phyloP scores from a whole-genome alignment of 176 grass and related monocot species.

The Poa annua region DNA sequence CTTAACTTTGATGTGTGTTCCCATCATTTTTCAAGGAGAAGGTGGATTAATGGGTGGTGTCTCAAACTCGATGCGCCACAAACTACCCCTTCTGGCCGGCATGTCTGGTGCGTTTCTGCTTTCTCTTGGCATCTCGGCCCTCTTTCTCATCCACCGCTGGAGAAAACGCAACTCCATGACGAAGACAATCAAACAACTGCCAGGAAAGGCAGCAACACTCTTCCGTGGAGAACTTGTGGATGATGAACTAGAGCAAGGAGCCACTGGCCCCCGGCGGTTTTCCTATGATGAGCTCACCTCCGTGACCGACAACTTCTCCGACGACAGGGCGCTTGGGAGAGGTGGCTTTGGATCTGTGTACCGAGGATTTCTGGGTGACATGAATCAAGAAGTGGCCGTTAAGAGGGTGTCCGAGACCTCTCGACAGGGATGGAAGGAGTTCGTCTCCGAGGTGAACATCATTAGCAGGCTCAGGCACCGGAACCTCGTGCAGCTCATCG shows the following conservation, averaged over 20 bases:
- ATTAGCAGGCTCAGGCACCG: conserved; percentile 49
- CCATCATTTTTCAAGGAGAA: no score
- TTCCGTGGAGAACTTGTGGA: not conserved
- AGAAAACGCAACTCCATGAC: not conserved
- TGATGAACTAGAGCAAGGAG: fast-evolving
- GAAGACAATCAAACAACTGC: not conserved
- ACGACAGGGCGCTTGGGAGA: not conserved
- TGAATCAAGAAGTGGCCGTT: not conserved
- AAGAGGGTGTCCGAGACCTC: conserved; percentile 1
- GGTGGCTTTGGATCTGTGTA: conserved; percentile 4
- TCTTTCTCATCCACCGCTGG: not conserved
- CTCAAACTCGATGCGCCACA: no score
- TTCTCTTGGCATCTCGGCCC: not conserved
- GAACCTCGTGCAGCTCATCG: conserved; percentile 50
- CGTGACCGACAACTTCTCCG: not conserved
- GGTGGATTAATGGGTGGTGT: no score
- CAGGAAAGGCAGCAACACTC: not conserved
- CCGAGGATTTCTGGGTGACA: not conserved
- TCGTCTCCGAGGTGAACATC: conserved; percentile 47
- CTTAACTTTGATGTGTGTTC: no score
- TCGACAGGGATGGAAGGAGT: conserved; percentile 46
- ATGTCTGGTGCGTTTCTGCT: not conserved
- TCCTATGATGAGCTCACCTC: fast-evolving
- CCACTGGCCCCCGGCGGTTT: fast-evolving
- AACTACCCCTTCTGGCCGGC: no score